A percentile compares a stretch with the other conserved stretches of the same genome.
Conservation (phyloP, 225 moss, liverwort and hornwort genomes). For the Marchantia polymorpha region DNA sequence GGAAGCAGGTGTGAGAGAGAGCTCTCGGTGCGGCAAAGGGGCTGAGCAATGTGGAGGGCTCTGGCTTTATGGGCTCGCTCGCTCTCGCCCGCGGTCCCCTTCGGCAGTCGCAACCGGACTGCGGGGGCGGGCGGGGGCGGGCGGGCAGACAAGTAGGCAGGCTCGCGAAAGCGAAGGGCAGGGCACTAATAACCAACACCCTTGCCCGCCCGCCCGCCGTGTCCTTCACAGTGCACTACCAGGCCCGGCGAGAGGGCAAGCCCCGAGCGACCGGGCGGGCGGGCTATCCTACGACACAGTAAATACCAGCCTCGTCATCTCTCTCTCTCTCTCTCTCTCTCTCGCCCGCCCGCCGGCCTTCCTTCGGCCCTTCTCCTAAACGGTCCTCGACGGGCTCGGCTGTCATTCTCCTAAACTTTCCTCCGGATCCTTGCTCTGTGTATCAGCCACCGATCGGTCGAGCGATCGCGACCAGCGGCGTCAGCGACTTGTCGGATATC, state of each 20-base stretch:
- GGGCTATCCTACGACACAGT: not conserved
- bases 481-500: not conserved
- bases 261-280: not conserved
- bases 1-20: not conserved
- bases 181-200: not conserved
- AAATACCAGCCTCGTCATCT: not conserved
- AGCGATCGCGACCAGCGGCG: not conserved
- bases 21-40: slow-evolving; percentile 17
- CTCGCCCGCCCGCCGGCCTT: not conserved
- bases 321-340: not conserved
- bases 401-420: not conserved
- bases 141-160: slow-evolving; percentile 4
- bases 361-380: not conserved
- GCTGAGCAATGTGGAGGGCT: slow-evolving; percentile 9
- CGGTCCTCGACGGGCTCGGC: too few relatives aligned
- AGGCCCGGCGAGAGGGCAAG: too few relatives aligned
- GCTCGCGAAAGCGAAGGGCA: not conserved
- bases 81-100: not conserved
- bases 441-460: not conserved
- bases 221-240: slow-evolving; percentile 7
- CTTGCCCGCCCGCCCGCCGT: not conserved
- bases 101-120: not conserved
- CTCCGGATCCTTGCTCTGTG: not conserved
- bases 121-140: not conserved
- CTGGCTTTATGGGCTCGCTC: slow-evolving; percentile 9